phyloP scores from a whole-genome alignment of 129 eudicot species.

The Heracleum sosnowskyi region DNA sequence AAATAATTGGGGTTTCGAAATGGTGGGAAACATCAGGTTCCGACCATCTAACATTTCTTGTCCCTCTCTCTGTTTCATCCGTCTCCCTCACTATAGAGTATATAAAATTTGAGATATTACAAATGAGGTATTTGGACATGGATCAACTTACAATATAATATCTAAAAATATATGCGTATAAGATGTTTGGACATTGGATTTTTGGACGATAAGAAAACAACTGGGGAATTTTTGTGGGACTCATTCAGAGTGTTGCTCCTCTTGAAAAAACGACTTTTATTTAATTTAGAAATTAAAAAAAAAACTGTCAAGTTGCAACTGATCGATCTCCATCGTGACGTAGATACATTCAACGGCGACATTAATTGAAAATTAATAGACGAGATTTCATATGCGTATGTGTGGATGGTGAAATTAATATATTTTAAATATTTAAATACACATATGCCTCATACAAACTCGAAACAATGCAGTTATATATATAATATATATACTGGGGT shows the following conservation, averaged over 20 bases:
- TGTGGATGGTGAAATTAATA: neutral
- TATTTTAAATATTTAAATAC: no score
- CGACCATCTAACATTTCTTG: neutral
- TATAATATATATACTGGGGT: no score
- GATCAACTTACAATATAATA: neutral
- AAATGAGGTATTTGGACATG: neutral
- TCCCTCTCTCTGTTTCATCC: neutral
- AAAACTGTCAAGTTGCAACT: neutral
- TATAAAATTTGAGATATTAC: neutral
- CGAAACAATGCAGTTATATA: no score
- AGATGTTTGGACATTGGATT: no score
- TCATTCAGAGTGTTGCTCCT: neutral
- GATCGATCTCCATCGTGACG: neutral
- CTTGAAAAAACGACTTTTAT: neutral
- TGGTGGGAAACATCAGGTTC: conserved; percentile 1
- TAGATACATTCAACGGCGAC: neutral
- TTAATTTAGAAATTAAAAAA: neutral
- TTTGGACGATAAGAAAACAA: neutral
- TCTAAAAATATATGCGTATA: neutral
- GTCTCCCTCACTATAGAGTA: neutral
- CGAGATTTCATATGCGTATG: neutral
- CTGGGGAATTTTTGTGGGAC: neutral
- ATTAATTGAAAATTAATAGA: neutral
- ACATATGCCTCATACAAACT: no score
- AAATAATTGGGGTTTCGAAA: neutral